Evolutionary conservation across 2,329 filamentous ascomycete genomes (phyloP), one percentile per base, ranked within the genome.

Genomic region (Ciborinia camelliae): DNA sequence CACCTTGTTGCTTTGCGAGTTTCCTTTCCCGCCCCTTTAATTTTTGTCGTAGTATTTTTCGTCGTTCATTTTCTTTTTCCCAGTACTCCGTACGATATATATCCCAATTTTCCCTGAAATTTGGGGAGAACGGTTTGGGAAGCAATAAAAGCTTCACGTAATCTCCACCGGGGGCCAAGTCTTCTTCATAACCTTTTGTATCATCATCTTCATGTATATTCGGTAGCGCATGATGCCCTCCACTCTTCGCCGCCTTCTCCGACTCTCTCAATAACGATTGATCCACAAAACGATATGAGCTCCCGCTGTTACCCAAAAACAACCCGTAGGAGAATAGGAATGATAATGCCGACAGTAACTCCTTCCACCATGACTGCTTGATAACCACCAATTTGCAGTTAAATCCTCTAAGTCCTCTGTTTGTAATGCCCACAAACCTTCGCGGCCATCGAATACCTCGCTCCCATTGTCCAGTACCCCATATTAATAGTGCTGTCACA

Each of bases 71-170:
- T 76, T 99, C 95, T 67, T 88, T 88, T 72, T 97, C 94, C 95
- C 95, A 99, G 78, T 97, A 99, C 67, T 97, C 93, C 41, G 89
- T 88, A 62, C 95, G 85, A 77, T 96, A 99, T 20, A 94, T 82
- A 74, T 99, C 95, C 95, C 95, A 99, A 69, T 97, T 96, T 76
- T 98, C 93, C 26, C 95, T 85, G 74, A 99, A 99, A 54, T 91
- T 92, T 0, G 95, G 89, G 7, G 91, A 96, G 74, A 99, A 99
- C 0, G 93, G 92, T 75, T 99, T 99, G 0, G 95, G 92, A 14
- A 97, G 84, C 9, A 99, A 82, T 23, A 98, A 81, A 0, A 99
- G 83, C 76, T 96, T 95, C 71, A 99, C 89, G 74, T 94, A 90
- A 77, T 98, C 92, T 2, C 95, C 95, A 0, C 93, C 94, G 0